Percentiles rank a stretch among this genome's conserved stretches.
These are phyloP conservation scores for Geosmithia morbida DNA, from an alignment of 2,329 filamentous ascomycete species.

Conservation along the genomic window DNA sequence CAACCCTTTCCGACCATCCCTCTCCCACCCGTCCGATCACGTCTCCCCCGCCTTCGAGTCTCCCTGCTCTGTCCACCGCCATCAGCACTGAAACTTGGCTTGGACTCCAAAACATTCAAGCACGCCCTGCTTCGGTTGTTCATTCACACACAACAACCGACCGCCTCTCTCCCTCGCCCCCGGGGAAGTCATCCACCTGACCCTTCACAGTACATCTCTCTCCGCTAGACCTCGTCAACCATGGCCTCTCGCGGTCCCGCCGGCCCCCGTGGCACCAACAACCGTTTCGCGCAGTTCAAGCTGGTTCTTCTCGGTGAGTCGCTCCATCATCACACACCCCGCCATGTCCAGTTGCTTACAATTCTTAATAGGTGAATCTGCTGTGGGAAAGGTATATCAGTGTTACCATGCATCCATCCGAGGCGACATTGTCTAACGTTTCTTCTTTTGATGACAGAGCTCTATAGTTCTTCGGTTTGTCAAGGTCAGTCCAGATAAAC, in stretches of 20 bases:
- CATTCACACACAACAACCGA: neutral
- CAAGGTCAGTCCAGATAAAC: conserved; percentile 48
- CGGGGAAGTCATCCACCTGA: neutral
- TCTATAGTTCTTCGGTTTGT: conserved; percentile 97
- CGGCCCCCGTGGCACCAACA: conserved; percentile 50
- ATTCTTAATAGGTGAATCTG: conserved; percentile 65
- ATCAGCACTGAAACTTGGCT: neutral
- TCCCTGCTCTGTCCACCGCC: neutral
- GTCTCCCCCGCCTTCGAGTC: neutral
- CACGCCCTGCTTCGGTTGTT: conserved; percentile 1
- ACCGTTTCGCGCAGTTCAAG: conserved; percentile 98
- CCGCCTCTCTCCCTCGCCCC: neutral
- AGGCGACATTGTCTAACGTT: neutral
- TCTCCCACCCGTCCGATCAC: neutral
- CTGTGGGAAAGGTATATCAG: conserved; percentile 78
- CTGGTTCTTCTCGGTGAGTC: conserved; percentile 81
- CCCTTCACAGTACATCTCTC: conserved; percentile 6
- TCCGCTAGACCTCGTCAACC: conserved; percentile 14
- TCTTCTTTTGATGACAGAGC: conserved; percentile 44
- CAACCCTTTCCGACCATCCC: neutral
- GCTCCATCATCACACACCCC: conserved; percentile 1
- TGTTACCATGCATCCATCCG: neutral
- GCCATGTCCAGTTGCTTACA: neutral
- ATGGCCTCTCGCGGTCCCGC: conserved; percentile 75
- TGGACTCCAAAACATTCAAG: conserved; percentile 4